Conservation (phyloP, 2,329 filamentous ascomycete species). For the Ophiostoma quercus region DNA sequence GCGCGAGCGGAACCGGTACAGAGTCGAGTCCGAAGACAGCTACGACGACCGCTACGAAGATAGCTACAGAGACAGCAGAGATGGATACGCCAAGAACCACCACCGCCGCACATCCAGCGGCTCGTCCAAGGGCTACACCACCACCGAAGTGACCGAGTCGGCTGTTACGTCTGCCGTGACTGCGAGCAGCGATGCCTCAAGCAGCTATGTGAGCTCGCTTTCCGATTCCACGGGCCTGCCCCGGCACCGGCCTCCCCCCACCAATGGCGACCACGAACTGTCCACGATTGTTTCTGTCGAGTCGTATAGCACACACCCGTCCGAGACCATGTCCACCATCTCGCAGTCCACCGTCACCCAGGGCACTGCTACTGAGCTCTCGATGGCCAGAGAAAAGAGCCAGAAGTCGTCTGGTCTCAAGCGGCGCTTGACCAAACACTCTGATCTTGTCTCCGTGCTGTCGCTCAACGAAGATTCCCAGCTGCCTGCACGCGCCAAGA, state of each 20-base stretch:
- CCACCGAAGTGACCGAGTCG: constrained; percentile 29
- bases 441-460: constrained; percentile 87
- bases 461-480: constrained; percentile 52
- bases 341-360: constrained; percentile 51
- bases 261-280: constrained; percentile 50
- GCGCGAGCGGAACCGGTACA: constrained; percentile 25
- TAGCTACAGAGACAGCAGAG: constrained; percentile 20
- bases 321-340: constrained; percentile 47
- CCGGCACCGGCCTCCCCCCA: constrained; percentile 44
- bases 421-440: constrained; percentile 80
- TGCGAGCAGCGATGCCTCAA: constrained; percentile 27
- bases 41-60: constrained; percentile 27
- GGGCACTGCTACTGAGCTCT: constrained; percentile 44
- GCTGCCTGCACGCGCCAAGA: constrained; percentile 57
- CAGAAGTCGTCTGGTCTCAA: constrained; percentile 53
- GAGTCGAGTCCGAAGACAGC: constrained; percentile 10
- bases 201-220: constrained; percentile 25
- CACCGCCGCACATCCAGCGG: constrained; percentile 33
- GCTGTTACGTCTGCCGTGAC: constrained; percentile 31
- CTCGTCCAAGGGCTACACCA: constrained; percentile 31
- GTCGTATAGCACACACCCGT: constrained; percentile 42
- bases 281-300: constrained; percentile 55
- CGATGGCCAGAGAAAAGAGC: constrained; percentile 42
- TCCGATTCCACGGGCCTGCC: constrained; percentile 27
- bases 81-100: constrained; percentile 25